These are phyloP conservation scores for Bruguiera gymnorhiza DNA, from an alignment of 345 rosid species.

Conservation along the genomic window DNA sequence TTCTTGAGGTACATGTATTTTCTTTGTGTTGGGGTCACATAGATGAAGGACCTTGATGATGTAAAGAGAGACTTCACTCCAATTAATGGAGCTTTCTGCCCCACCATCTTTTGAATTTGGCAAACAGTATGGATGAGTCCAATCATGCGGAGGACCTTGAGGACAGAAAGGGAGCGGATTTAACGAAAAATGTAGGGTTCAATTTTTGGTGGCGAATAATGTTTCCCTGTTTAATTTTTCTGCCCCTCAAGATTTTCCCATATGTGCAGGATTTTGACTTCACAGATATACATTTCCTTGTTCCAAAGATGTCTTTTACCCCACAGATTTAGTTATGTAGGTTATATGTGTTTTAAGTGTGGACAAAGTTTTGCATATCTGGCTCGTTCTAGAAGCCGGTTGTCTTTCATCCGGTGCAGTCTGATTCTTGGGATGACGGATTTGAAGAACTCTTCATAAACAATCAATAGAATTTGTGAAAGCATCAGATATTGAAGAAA, in stretches of 20 bases:
- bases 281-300: conserved; percentile 91
- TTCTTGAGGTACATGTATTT: conserved; percentile 63
- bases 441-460: neutral
- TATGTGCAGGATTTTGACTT: conserved; percentile 78
- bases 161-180: conserved; percentile 56
- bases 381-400: neutral
- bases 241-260: conserved; percentile 10
- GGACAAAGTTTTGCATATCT: neutral
- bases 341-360: neutral
- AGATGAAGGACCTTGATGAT: conserved; percentile 66
- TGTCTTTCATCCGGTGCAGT: neutral
- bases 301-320: conserved; percentile 90
- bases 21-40: conserved; percentile 76
- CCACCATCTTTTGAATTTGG: conserved; percentile 12
- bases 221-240: neutral
- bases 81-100: conserved; percentile 15
- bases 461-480: too few species aligned
- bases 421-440: neutral
- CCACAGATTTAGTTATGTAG: conserved; percentile 70
- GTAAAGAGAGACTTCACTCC: conserved; percentile 43
- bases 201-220: neutral
- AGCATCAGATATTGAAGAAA: too few species aligned
- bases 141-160: conserved; percentile 32
- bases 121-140: conserved; percentile 25
- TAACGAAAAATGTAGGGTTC: conserved; percentile 58